Evolutionary conservation across 768 basidiomycete genomes (phyloP).

Genomic region (Phylloporus rhodoxanthus): DNA sequence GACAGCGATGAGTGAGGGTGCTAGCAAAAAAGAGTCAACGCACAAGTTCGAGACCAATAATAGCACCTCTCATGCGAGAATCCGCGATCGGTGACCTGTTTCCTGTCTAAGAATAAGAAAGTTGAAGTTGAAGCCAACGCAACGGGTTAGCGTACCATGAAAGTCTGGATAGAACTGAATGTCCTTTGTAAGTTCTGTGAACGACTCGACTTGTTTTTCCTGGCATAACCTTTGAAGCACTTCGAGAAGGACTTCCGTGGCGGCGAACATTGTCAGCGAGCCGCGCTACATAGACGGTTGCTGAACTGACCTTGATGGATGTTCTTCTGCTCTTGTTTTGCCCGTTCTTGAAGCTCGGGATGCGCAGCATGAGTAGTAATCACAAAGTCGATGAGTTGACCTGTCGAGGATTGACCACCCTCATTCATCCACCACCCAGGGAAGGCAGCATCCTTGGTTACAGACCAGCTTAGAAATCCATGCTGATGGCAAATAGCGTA

Average conservation of each 20-base stretch:
- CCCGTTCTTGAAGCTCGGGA: slow-evolving; percentile 55
- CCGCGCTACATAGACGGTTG: not conserved
- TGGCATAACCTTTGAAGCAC: slow-evolving; percentile 60
- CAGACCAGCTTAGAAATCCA: slow-evolving; percentile 1
- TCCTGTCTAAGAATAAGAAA: slow-evolving; percentile 41
- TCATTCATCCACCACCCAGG: slow-evolving; percentile 99
- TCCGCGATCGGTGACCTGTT: slow-evolving; percentile 97
- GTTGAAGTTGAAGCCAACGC: not conserved
- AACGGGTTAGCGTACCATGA: slow-evolving; percentile 50
- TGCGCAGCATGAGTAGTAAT: slow-evolving; percentile 89
- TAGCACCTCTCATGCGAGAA: slow-evolving; percentile 88
- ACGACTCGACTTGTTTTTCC: slow-evolving; percentile 49
- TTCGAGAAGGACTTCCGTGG: slow-evolving; percentile 58
- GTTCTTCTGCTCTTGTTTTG: slow-evolving; percentile 52
- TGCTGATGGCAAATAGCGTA: not conserved
- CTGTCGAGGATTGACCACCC: slow-evolving; percentile 97
- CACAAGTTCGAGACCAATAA: slow-evolving; percentile 80
- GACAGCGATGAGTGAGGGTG: not conserved
- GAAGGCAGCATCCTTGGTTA: slow-evolving; percentile 72
- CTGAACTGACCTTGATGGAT: slow-evolving; percentile 46
- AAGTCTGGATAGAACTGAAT: slow-evolving; percentile 94
- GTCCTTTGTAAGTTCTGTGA: slow-evolving; percentile 84
- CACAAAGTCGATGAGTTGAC: slow-evolving; percentile 91
- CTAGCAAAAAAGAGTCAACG: slow-evolving; percentile 9
- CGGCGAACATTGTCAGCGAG: not conserved